Evolutionary conservation across 306 rosid genomes (phyloP), one percentile per base, ranked within the genome.

Genomic region (Cicer cuneatum): DNA sequence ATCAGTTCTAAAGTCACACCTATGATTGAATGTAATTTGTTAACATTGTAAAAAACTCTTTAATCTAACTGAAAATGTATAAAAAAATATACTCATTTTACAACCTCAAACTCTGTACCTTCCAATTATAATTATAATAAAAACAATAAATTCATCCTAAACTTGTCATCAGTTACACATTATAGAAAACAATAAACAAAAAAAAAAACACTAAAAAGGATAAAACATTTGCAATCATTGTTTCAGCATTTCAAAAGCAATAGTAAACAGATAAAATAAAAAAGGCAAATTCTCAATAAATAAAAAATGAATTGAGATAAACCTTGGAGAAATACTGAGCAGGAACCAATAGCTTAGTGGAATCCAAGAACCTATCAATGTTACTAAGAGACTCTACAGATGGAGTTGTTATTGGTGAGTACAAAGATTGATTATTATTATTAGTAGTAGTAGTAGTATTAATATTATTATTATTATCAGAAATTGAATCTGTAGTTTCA

Each of bases 321-420:
- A 80, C 98, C 98, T 91, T 86, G 1, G 98, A 90, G 61, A 91
- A 83, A 81, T 81, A 87, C 80, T 86, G 98, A 62, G 90, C 98
- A 0, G 89, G 87, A 33, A 94, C 90, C 45, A 78, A 83, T 48
- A 93, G 96, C 42, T 74, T 84, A 4, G 89, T 94, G 39, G 90
- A 85, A 68, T 89, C 83, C 86, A 94, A 69, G 68, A 94, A 88
- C 80, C 91, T 85, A 73, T 94, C 93, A 47, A 93, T 80, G 65
- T 93, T 91, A 71, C 80, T 82, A 69, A 48, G 62, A 72, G 92
- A 82, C 74, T 66, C 74, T 21, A 72, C 57, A 52, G 82, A 56
- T 3, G 76, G 72, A 66, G 78, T 80, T 21, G 40, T 48, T 21
- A 37, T 48, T 47, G 59, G 29, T 29, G 84, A 72, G 24, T 51